Evolutionary conservation across 495 filamentous ascomycete genomes (phyloP).

Genomic region (Rhizodiscina lignyota): DNA sequence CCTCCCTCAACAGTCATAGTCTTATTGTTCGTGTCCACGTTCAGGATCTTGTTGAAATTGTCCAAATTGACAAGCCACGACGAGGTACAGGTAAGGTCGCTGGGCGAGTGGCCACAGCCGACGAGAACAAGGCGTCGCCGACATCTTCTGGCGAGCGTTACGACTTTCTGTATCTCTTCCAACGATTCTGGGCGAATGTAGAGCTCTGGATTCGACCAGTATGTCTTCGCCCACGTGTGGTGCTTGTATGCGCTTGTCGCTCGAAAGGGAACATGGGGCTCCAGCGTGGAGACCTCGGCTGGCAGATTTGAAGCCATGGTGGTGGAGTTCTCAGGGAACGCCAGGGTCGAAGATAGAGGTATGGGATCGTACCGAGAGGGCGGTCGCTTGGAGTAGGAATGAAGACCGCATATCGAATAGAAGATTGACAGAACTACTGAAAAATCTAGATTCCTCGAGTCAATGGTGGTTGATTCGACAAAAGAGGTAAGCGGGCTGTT

Average conservation of each 20-base stretch:
- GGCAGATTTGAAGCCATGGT: conserved; percentile 32
- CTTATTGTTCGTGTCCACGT: conserved; percentile 44
- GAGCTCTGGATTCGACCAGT: conserved; percentile 71
- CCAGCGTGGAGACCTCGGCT: conserved; percentile 36
- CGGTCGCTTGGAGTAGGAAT: too few relatives aligned
- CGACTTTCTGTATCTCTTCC: conserved; percentile 64
- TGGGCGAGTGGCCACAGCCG: conserved; percentile 82
- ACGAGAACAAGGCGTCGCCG: conserved; percentile 64
- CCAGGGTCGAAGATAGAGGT: too few relatives aligned
- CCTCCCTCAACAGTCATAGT: conserved; percentile 68
- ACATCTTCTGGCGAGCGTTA: conserved; percentile 65
- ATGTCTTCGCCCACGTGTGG: conserved; percentile 94
- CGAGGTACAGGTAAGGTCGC: conserved; percentile 81
- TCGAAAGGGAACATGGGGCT: conserved; percentile 59
- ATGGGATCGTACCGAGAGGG: too few relatives aligned
- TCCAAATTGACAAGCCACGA: conserved; percentile 93
- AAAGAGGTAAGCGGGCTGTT: too few relatives aligned
- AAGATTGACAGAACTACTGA: too few relatives aligned
- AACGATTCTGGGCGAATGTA: conserved; percentile 69
- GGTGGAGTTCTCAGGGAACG: too few relatives aligned
- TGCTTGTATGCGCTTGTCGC: conserved; percentile 54
- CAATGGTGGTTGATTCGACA: too few relatives aligned
- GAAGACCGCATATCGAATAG: too few relatives aligned
- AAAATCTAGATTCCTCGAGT: too few relatives aligned
- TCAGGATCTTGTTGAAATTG: conserved; percentile 52